These are phyloP conservation scores for Geum urbanum DNA, from an alignment of 306 rosid genomes.

Conservation along the genomic window DNA sequence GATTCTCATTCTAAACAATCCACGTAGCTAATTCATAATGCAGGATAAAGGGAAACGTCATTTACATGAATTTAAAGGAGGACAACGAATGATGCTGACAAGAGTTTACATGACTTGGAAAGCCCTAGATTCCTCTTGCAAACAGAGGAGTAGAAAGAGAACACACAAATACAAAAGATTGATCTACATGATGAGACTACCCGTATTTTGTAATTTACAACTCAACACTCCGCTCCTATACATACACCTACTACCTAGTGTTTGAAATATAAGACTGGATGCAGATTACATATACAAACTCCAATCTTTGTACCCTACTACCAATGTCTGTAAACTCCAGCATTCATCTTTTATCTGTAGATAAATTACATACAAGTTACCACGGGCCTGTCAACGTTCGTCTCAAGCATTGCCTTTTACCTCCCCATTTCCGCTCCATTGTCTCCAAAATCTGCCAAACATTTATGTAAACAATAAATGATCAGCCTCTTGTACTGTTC, in stretches of 20 bases:
- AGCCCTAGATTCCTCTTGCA: neutral
- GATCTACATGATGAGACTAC: conserved; percentile 32
- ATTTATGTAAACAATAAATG: neutral
- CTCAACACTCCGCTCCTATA: conserved; percentile 39
- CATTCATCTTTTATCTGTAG: conserved; percentile 16
- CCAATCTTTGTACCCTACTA: conserved; percentile 29
- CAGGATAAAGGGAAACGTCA: neutral
- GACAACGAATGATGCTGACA: neutral
- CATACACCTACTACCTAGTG: conserved; percentile 37
- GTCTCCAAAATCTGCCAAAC: conserved; percentile 51
- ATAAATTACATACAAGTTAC: conserved; percentile 34
- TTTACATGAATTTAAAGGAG: neutral
- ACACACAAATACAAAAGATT: conserved; percentile 29
- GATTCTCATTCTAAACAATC: neutral
- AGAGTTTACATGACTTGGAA: neutral
- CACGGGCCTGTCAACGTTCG: conserved; percentile 92
- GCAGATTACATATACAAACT: conserved; percentile 32
- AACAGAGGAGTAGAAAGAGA: conserved; percentile 16
- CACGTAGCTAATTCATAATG: neutral
- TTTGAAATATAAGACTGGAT: conserved; percentile 22
- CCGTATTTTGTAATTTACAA: conserved; percentile 39
- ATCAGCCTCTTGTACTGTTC: neutral
- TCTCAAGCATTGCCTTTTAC: conserved; percentile 66
- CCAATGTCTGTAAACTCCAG: conserved; percentile 9
- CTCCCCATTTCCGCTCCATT: conserved; percentile 25